Evolutionary conservation across 2,329 filamentous ascomycete species (phyloP), one percentile per base, ranked within the genome.

Genomic region (Pestalotiopsis sp.): DNA sequence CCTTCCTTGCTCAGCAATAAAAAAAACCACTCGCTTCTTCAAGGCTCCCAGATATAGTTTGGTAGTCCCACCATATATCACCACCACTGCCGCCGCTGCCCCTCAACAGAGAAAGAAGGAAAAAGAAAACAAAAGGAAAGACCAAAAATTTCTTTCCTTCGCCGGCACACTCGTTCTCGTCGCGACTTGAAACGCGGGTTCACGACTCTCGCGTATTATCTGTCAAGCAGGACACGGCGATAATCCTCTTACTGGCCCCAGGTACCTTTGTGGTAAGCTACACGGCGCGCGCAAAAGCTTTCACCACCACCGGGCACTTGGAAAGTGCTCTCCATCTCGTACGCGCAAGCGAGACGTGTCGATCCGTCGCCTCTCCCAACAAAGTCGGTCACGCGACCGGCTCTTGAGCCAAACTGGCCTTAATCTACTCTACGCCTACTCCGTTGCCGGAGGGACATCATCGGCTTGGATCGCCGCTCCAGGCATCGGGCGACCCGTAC

Each of bases 401-500:
- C 74, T 72, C 70, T 71, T 71, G 70, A 73, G 81, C 78, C 86
- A 92, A 91, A 79, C 87, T 91, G 89, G 89, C 88, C 83, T 82
- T 84, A 75, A 74, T 85, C 75, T 88, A 88, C 83, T 84, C 85
- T 76, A 86, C 84, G 74, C 85, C 85, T 79, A 85, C 86, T 82
- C 83, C 88, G 80, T 88, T 89, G 83, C 89, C 89, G 83, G 86
- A 85, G 84, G 86, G 86, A 82, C 58, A 61, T 20, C 86, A 88
- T 83, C 87, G 86, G 84, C 84, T 88, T 78, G 85, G 87, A 84
- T 84, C 86, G 81, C 83, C 83, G 81, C 81, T 85, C 81, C 83
- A 82, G 81, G 82, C 84, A 79, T 82, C 83, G 80, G 78, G 81
- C 76, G 81, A 84, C 80, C 80, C 82, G 79, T 81, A 82, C 76